A percentile compares a stretch with the other conserved stretches of the same genome.
Evolutionary conservation across 371 early-diverging fungal genomes (phyloP).

Genomic region (Mortierella polycephala): DNA sequence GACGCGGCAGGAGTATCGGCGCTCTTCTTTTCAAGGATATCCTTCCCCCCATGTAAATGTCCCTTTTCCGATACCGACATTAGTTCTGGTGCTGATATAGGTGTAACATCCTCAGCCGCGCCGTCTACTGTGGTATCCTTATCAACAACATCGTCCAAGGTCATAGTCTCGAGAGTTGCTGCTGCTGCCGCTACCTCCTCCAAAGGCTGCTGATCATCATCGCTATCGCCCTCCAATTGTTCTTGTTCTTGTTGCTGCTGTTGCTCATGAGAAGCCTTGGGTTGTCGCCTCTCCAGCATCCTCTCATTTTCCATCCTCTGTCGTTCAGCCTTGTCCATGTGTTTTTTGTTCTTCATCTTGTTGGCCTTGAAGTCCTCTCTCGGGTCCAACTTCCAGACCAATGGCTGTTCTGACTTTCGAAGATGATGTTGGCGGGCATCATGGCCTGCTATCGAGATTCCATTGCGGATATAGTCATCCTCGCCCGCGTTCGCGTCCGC

Average conservation of each 20-base stretch:
- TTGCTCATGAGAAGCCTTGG: constrained; percentile 26
- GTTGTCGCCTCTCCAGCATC: constrained; percentile 17
- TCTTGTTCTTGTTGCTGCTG: constrained; percentile 4
- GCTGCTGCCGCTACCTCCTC: no score
- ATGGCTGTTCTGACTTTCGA: constrained; percentile 36
- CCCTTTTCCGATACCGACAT: neutral
- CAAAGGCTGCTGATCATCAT: no score
- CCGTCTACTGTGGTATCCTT: constrained; percentile 2
- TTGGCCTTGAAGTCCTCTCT: constrained; percentile 43
- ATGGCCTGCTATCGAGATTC: constrained; percentile 6
- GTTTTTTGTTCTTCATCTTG: constrained; percentile 40
- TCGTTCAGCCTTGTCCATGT: constrained; percentile 7
- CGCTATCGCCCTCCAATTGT: constrained; percentile 17
- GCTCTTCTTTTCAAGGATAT: constrained; percentile 1
- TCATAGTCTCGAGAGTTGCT: neutral
- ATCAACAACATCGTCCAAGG: constrained; percentile 2
- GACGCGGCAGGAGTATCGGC: no score
- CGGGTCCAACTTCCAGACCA: constrained; percentile 42
- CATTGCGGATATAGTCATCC: neutral
- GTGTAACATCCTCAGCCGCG: neutral
- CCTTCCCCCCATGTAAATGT: neutral
- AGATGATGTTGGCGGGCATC: constrained; percentile 16
- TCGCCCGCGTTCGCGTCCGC: neutral
- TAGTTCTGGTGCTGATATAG: neutral
- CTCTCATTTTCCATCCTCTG: constrained; percentile 11